Base-by-base conservation (phyloP, 306 rosid genomes). In the Cucumis melo region DNA sequence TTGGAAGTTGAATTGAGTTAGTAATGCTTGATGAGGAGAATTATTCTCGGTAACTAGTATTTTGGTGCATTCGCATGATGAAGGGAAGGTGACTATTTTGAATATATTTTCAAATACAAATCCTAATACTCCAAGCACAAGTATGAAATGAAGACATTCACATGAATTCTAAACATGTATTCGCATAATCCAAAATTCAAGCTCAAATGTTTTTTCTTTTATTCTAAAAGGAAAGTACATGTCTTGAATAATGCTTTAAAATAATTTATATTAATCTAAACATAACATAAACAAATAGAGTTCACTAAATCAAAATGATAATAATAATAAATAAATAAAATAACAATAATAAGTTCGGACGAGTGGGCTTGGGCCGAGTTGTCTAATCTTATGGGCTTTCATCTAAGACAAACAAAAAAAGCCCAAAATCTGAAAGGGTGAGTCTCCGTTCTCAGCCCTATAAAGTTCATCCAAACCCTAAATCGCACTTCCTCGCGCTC, bases 381-480 rank as follows among this genome's bases (percentile, higher is more conserved):
- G 57, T 68, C 13, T 23, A 68, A 13, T 41, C 32, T 39, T 0
- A 46, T 46, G 76, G 76, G 60, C 76, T 71, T 48, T 50, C 15
- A 4, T 5, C 6, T 1, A 41, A 42, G 10, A 68, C 6, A 7
- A 38, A 44, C 20, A 1, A 42, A 41, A 42, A 41, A 70, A n/a
- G 61, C 61, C 77, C 77, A 53, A 51, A 16, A 53, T 0, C 24
- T 19, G 19, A 19, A 1, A 12, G 48, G 48, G 9, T 38, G 11
- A 2, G 48, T 53, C 44, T 72, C 62, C 3, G 3, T 19, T 20
- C 27, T 2, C 17, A 27, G 77, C 62, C 46, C 59, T 82, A 77
- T 34, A 77, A 77, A 59, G 14, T 20, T 10, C 60, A 16, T 6
- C 44, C 0, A 82, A 87, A 87, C 89, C 92, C 90, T 87, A 85